phyloP scores from a whole-genome alignment of 164 flowering plant genomes.

The Buxus sempervirens region DNA sequence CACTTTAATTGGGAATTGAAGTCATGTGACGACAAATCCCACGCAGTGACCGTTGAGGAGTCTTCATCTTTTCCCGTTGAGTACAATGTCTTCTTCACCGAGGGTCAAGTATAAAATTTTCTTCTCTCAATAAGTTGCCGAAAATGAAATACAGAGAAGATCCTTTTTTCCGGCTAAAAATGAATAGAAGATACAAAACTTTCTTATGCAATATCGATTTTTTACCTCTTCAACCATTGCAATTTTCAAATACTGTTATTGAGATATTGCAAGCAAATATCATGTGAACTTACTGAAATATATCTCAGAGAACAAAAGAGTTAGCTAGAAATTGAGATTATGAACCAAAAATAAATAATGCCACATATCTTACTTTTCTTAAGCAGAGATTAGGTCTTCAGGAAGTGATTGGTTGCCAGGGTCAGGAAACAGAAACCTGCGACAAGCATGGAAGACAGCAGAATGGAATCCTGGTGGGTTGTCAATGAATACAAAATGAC shows the following conservation, averaged over 20 bases:
- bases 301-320: background rate
- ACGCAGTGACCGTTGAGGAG: slow-evolving; percentile 13
- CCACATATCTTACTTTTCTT: slow-evolving; percentile 8
- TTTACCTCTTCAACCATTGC: background rate
- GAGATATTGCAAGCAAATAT: too few species aligned
- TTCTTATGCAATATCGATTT: too few species aligned
- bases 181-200: too few species aligned
- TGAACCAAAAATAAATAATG: background rate
- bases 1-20: background rate
- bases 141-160: too few species aligned
- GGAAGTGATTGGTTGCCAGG: slow-evolving; percentile 41
- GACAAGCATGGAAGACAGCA: slow-evolving; percentile 75
- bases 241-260: background rate
- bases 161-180: too few species aligned
- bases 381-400: slow-evolving; percentile 52
- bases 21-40: slow-evolving; percentile 2
- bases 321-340: background rate
- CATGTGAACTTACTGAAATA: background rate
- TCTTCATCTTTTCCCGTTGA: background rate
- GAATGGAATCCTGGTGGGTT: slow-evolving; percentile 71
- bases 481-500: slow-evolving; percentile 89
- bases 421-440: slow-evolving; percentile 46
- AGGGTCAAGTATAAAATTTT: too few species aligned
- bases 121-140: too few species aligned
- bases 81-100: too few species aligned